Percentiles rank a stretch among this genome's conserved stretches.
Evolutionary conservation across 108 stramenopile species (phyloP).

Genomic region (Licmophora abbreviata): DNA sequence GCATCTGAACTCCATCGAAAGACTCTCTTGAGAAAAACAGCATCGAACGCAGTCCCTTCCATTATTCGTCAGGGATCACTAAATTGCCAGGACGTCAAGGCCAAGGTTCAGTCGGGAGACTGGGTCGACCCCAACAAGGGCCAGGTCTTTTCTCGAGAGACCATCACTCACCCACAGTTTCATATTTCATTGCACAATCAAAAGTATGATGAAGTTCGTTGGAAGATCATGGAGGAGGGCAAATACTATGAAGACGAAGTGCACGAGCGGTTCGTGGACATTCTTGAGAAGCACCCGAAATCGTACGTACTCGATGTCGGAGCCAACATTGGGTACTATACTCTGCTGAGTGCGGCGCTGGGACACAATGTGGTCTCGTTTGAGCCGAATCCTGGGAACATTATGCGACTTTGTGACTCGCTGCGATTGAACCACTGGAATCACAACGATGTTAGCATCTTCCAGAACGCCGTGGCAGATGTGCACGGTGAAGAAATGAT

Average conservation of each 20-base stretch:
- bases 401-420: conserved; percentile 44
- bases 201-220: conserved; percentile 21
- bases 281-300: conserved; percentile 1
- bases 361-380: conserved; percentile 38
- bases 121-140: conserved; percentile 9
- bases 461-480: conserved; percentile 26
- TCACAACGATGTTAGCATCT: conserved; percentile 11
- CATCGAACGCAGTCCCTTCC: too few relatives aligned
- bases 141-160: not conserved
- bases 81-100: not conserved
- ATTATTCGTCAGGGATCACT: not conserved
- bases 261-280: conserved; percentile 9
- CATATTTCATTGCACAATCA: conserved; percentile 8
- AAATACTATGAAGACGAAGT: conserved; percentile 44
- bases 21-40: too few relatives aligned
- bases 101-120: not conserved
- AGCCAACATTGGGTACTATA: conserved; percentile 49
- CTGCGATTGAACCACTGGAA: conserved; percentile 27
- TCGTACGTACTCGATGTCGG: conserved; percentile 34
- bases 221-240: conserved; percentile 32
- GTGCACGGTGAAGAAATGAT: conserved; percentile 12
- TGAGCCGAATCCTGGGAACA: conserved; percentile 49
- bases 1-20: too few relatives aligned
- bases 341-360: conserved; percentile 29
- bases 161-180: conserved; percentile 1